Percentiles rank a stretch among this genome's conserved stretches.
phyloP scores from a whole-genome alignment of 139 green algal genomes.

The Closterium sp. region DNA sequence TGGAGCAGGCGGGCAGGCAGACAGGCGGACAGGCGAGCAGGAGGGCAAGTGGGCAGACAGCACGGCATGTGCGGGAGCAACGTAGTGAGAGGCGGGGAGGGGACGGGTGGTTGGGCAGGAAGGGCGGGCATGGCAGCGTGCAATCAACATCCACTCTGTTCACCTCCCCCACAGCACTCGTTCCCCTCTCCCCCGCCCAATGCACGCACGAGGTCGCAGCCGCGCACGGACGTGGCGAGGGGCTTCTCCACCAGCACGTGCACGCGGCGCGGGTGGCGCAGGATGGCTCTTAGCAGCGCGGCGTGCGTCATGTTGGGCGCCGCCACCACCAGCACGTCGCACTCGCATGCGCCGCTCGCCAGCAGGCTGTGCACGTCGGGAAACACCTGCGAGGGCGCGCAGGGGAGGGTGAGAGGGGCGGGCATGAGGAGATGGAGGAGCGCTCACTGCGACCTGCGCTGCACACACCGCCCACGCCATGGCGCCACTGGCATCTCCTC shows the following conservation, averaged over 20 bases:
- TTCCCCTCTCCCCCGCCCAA: not conserved
- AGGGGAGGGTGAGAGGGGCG: not conserved
- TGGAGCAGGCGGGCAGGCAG: not conserved
- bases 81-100: no score
- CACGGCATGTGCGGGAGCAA: not conserved
- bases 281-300: conserved; percentile 5
- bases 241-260: conserved; percentile 45
- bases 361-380: conserved; percentile 7
- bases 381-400: conserved; percentile 7
- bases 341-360: not conserved
- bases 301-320: conserved; percentile 40
- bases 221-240: conserved; percentile 29
- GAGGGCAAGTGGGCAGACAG: not conserved
- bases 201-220: conserved; percentile 23
- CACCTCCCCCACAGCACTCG: not conserved
- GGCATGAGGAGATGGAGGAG: not conserved
- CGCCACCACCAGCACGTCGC: conserved; percentile 25
- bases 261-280: conserved; percentile 4
- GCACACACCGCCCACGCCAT: not conserved
- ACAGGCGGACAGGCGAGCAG: not conserved
- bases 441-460: not conserved
- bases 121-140: no score
- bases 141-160: not conserved
- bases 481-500: not conserved
- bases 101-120: no score